Percentiles rank a stretch among this genome's conserved stretches.
These are phyloP conservation scores for Aurantiochytrium sp. DNA, from an alignment of 108 stramenopile genomes.

Conservation along the genomic window DNA sequence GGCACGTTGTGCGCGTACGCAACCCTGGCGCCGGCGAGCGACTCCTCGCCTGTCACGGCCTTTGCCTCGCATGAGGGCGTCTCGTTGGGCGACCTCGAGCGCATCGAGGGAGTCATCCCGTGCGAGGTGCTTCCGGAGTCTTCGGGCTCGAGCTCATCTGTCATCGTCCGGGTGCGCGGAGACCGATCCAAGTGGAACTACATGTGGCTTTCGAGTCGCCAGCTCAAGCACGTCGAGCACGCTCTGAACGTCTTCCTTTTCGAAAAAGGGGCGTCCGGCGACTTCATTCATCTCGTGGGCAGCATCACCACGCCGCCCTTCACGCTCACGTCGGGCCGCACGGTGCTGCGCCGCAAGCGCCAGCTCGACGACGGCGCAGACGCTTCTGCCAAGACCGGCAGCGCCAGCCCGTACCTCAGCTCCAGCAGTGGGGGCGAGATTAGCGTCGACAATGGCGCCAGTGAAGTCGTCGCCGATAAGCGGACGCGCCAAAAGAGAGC, in stretches of 20 bases:
- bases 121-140: not conserved
- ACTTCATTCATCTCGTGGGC: not conserved
- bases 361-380: no score
- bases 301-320: not conserved
- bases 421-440: no score
- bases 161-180: not conserved
- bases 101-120: not conserved
- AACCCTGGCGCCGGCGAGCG: not conserved
- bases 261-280: not conserved
- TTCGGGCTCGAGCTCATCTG: not conserved
- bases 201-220: not conserved
- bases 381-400: not conserved
- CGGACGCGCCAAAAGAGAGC: not conserved
- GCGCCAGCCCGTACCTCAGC: not conserved
- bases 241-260: not conserved
- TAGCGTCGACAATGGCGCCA: no score
- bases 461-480: not conserved
- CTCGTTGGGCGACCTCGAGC: not conserved
- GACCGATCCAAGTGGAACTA: not conserved
- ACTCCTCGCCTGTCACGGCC: no score
- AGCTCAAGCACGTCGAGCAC: not conserved
- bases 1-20: not conserved
- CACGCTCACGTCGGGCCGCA: not conserved
- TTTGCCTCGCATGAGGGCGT: not conserved
- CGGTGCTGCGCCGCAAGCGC: not conserved